phyloP scores from a whole-genome alignment of 2,329 filamentous ascomycete species.

The Pezicula radicicola region DNA sequence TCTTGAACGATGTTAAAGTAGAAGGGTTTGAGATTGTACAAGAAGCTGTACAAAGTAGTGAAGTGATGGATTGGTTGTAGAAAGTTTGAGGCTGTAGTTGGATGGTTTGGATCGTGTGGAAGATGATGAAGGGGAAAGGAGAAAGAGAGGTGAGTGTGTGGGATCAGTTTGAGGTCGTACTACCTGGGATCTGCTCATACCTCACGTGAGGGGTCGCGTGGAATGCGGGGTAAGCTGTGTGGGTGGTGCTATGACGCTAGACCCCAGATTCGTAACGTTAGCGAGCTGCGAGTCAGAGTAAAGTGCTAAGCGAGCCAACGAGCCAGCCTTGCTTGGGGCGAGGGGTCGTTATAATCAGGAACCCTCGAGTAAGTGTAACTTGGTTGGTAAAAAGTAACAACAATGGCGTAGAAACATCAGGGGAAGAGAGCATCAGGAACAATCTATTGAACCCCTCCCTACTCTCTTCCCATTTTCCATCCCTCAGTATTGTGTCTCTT shows the following conservation, averaged over 20 bases:
- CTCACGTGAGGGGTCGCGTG: conserved; percentile 11
- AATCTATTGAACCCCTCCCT: too few relatives aligned
- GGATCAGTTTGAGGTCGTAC: conserved; percentile 1
- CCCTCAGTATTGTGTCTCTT: too few relatives aligned
- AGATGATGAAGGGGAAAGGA: not conserved
- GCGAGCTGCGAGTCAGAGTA: not conserved
- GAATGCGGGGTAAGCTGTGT: conserved; percentile 10
- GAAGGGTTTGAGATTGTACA: not conserved
- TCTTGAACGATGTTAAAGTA: conserved; percentile 3
- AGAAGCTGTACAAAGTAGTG: conserved; percentile 1
- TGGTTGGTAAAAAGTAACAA: too few relatives aligned
- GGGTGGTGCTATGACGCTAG: not conserved
- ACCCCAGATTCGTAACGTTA: conserved; percentile 1
- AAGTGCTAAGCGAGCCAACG: too few relatives aligned
- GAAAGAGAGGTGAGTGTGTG: conserved; percentile 1
- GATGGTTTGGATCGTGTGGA: not conserved
- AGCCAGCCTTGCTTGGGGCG: too few relatives aligned
- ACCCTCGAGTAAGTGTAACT: too few relatives aligned
- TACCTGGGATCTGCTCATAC: conserved; percentile 4
- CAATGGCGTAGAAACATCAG: too few relatives aligned
- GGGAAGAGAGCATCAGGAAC: too few relatives aligned
- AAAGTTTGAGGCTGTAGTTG: not conserved
- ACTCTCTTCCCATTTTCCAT: too few relatives aligned
- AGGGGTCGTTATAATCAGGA: too few relatives aligned
- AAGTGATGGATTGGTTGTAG: conserved; percentile 1